Percentiles rank a stretch among this genome's conserved stretches.
These are phyloP conservation scores for Seiridium unicorne DNA, from an alignment of 2,329 filamentous ascomycete genomes.

Conservation along the genomic window DNA sequence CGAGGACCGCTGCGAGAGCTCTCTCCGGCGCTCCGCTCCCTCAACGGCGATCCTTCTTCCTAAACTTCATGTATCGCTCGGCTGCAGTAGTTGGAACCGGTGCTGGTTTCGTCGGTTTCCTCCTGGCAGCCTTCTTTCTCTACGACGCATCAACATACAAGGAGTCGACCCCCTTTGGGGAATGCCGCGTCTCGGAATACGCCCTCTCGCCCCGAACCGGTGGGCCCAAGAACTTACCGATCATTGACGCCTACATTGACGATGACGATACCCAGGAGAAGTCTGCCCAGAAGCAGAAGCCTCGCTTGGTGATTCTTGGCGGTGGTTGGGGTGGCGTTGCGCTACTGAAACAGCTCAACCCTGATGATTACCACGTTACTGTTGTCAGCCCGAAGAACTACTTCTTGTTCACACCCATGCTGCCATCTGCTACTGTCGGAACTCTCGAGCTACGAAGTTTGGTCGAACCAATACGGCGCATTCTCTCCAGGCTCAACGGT, in stretches of 20 bases:
- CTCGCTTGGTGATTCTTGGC: slow-evolving; percentile 86
- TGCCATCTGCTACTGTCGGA: slow-evolving; percentile 94
- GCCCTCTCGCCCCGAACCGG: slow-evolving; percentile 79
- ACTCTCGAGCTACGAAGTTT: slow-evolving; percentile 88
- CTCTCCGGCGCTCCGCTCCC: slow-evolving; percentile 54
- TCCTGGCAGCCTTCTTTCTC: slow-evolving; percentile 82
- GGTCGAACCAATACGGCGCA: slow-evolving; percentile 87
- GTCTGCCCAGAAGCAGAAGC: slow-evolving; percentile 77
- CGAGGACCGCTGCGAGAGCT: slow-evolving; percentile 30
- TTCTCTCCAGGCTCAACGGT: slow-evolving; percentile 73
- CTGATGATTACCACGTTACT: slow-evolving; percentile 93
- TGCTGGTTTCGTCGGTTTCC: slow-evolving; percentile 64
- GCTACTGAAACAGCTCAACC: slow-evolving; percentile 83
- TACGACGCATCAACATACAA: slow-evolving; percentile 93
- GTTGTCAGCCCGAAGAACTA: slow-evolving; percentile 94
- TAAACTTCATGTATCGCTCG: slow-evolving; percentile 65
- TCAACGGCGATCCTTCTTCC: slow-evolving; percentile 42
- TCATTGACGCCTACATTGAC: slow-evolving; percentile 83
- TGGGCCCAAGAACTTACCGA: slow-evolving; percentile 92
- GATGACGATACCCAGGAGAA: slow-evolving; percentile 78
- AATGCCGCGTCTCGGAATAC: slow-evolving; percentile 80
- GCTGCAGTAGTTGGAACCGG: slow-evolving; percentile 76
- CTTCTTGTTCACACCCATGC: slow-evolving; percentile 97
- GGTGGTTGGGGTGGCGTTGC: slow-evolving; percentile 95
- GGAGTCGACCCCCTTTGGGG: slow-evolving; percentile 62